Percentiles rank a stretch among this genome's conserved stretches.
Conservation (phyloP, 139 green algal genomes). For the Axilococcus clingmanii region DNA sequence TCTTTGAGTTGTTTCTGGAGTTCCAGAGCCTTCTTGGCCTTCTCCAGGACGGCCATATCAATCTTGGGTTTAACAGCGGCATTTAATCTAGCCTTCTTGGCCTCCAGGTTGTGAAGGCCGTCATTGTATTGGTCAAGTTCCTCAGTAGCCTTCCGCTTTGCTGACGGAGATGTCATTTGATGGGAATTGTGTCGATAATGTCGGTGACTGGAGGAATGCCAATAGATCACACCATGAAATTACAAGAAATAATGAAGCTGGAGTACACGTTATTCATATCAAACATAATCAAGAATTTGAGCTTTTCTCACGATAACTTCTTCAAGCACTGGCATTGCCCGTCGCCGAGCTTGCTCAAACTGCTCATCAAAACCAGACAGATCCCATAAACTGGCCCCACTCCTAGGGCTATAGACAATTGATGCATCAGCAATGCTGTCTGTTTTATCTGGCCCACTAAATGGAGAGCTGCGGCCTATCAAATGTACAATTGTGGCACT, state of each 20-base stretch:
- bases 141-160: no score
- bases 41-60: slow-evolving; percentile 14
- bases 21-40: slow-evolving; percentile 27
- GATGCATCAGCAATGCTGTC: slow-evolving; percentile 20
- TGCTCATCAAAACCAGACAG: slow-evolving; percentile 66
- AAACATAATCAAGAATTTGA: slow-evolving; percentile 5
- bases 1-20: slow-evolving; percentile 25
- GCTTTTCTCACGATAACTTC: neutral
- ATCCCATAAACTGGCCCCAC: slow-evolving; percentile 53
- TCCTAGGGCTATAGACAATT: slow-evolving; percentile 59
- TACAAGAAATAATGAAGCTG: neutral
- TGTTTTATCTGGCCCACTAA: slow-evolving; percentile 65
- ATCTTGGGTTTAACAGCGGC: slow-evolving; percentile 1
- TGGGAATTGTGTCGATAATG: no score
- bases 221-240: neutral
- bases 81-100: slow-evolving; percentile 8
- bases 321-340: slow-evolving; percentile 25
- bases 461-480: slow-evolving; percentile 61
- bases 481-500: slow-evolving; percentile 77
- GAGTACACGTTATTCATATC: neutral
- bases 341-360: slow-evolving; percentile 36
- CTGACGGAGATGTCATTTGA: no score
- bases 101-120: no score
- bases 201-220: no score
- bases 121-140: no score